A percentile compares a stretch with the other conserved stretches of the same genome.
phyloP scores from a whole-genome alignment of 2,329 filamentous ascomycete genomes.

The Trichoderma sp. region DNA sequence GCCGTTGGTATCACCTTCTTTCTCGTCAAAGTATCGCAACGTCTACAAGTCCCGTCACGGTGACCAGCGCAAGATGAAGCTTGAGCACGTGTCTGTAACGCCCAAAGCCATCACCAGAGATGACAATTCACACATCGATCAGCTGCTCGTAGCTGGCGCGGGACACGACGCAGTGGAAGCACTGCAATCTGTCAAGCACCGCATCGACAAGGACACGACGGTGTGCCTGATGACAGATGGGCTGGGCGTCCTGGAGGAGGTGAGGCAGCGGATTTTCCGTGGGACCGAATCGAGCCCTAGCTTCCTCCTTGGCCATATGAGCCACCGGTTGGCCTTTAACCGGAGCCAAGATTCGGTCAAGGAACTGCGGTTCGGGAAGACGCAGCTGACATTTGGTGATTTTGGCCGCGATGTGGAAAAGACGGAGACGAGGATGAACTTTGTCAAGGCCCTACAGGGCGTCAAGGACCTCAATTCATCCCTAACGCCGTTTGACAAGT shows the following conservation, averaged over 20 bases:
- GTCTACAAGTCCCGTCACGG: slow-evolving; percentile 28
- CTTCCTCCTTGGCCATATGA: slow-evolving; percentile 69
- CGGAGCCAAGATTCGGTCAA: slow-evolving; percentile 40
- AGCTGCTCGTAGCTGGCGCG: slow-evolving; percentile 65
- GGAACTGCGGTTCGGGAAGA: slow-evolving; percentile 36
- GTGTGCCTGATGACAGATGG: slow-evolving; percentile 78
- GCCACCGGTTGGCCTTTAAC: slow-evolving; percentile 46
- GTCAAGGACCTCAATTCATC: slow-evolving; percentile 27
- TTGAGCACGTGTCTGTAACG: slow-evolving; percentile 27
- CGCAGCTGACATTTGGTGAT: slow-evolving; percentile 31
- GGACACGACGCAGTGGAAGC: slow-evolving; percentile 56
- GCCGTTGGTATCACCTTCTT: background rate
- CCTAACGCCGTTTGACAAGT: slow-evolving; percentile 35
- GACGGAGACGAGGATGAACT: slow-evolving; percentile 24
- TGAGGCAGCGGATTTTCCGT: slow-evolving; percentile 70
- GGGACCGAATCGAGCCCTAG: slow-evolving; percentile 62
- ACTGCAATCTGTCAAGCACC: slow-evolving; percentile 59
- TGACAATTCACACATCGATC: slow-evolving; percentile 59
- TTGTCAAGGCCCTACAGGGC: slow-evolving; percentile 26
- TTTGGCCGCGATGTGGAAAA: slow-evolving; percentile 23
- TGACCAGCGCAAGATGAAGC: slow-evolving; percentile 23
- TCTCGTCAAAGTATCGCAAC: slow-evolving; percentile 33
- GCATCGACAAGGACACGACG: slow-evolving; percentile 66
- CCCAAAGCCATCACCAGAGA: slow-evolving; percentile 21
- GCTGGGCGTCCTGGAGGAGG: slow-evolving; percentile 76